Evolutionary conservation across 768 basidiomycete species (phyloP).

Genomic region (Leccinellum albellum): DNA sequence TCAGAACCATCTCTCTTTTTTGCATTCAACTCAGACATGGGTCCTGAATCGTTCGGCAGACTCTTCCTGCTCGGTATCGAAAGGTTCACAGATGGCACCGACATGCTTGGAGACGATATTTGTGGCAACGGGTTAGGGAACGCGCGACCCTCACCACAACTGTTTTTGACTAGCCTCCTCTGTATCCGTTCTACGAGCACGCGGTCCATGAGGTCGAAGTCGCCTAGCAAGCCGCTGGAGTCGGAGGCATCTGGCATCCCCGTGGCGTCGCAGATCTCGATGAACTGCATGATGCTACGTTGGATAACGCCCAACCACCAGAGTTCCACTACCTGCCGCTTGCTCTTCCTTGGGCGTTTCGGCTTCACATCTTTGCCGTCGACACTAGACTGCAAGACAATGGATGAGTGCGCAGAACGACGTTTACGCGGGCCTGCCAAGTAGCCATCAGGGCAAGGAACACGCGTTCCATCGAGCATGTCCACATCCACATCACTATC

Average conservation of each 20-base stretch:
- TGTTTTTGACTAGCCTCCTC: slow-evolving; percentile 30
- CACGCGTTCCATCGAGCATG: slow-evolving; percentile 28
- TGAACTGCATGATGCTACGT: slow-evolving; percentile 29
- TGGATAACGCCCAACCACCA: slow-evolving; percentile 37
- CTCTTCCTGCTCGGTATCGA: slow-evolving; percentile 9
- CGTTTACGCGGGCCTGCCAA: slow-evolving; percentile 26
- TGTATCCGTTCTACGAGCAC: slow-evolving; percentile 33
- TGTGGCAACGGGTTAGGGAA: slow-evolving; percentile 18
- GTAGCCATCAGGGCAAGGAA: not conserved
- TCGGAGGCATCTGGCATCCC: not conserved
- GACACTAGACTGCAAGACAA: slow-evolving; percentile 17
- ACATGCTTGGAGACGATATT: slow-evolving; percentile 23
- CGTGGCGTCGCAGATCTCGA: slow-evolving; percentile 15
- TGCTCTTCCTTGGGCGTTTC: slow-evolving; percentile 33
- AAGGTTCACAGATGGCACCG: slow-evolving; percentile 20
- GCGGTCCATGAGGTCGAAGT: slow-evolving; percentile 30
- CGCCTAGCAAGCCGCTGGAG: slow-evolving; percentile 1
- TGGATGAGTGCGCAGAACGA: slow-evolving; percentile 31
- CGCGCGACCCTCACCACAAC: slow-evolving; percentile 25
- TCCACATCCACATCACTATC: slow-evolving; percentile 22
- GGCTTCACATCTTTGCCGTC: slow-evolving; percentile 17
- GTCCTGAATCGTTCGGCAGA: not conserved
- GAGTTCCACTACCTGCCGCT: slow-evolving; percentile 31
- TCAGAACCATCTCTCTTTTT: not conserved
- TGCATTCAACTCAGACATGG: not conserved